Percentiles rank a stretch among this genome's conserved stretches.
Evolutionary conservation across 2,329 filamentous ascomycete species (phyloP).

Genomic region (Mycogone perniciosa): DNA sequence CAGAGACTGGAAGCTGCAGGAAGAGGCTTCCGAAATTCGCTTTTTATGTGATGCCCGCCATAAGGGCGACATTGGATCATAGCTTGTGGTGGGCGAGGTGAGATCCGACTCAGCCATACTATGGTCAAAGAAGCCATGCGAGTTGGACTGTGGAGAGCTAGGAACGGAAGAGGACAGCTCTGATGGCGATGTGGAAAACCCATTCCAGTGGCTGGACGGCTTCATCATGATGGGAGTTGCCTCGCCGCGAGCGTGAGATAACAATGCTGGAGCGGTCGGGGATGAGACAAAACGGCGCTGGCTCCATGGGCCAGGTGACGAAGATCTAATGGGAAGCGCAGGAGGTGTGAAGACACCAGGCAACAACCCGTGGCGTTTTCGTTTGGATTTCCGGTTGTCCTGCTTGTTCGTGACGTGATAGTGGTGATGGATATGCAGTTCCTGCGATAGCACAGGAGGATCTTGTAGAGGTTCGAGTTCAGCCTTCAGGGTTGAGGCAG

Average conservation of each 20-base stretch:
- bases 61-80: slow-evolving; percentile 59
- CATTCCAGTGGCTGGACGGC: slow-evolving; percentile 49
- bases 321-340: slow-evolving; percentile 29
- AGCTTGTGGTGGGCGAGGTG: slow-evolving; percentile 73
- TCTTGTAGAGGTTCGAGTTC: slow-evolving; percentile 56
- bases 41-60: slow-evolving; percentile 49
- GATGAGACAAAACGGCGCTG: slow-evolving; percentile 33
- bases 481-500: slow-evolving; percentile 55
- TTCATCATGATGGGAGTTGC: slow-evolving; percentile 41
- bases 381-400: slow-evolving; percentile 59
- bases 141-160: slow-evolving; percentile 72
- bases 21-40: slow-evolving; percentile 49
- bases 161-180: slow-evolving; percentile 70
- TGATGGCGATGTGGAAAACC: slow-evolving; percentile 45
- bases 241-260: slow-evolving; percentile 41
- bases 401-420: slow-evolving; percentile 67
- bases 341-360: slow-evolving; percentile 56
- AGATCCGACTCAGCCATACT: slow-evolving; percentile 58
- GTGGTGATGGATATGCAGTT: slow-evolving; percentile 90
- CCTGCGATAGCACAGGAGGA: slow-evolving; percentile 47
- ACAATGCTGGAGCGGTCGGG: slow-evolving; percentile 33
- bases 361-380: slow-evolving; percentile 61
- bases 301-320: slow-evolving; percentile 35
- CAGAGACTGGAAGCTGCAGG: slow-evolving; percentile 40
- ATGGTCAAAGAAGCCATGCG: slow-evolving; percentile 71